A percentile compares a stretch with the other conserved stretches of the same genome.
Conservation (phyloP, 139 green algal species). For the Desmodesmus armatus region DNA sequence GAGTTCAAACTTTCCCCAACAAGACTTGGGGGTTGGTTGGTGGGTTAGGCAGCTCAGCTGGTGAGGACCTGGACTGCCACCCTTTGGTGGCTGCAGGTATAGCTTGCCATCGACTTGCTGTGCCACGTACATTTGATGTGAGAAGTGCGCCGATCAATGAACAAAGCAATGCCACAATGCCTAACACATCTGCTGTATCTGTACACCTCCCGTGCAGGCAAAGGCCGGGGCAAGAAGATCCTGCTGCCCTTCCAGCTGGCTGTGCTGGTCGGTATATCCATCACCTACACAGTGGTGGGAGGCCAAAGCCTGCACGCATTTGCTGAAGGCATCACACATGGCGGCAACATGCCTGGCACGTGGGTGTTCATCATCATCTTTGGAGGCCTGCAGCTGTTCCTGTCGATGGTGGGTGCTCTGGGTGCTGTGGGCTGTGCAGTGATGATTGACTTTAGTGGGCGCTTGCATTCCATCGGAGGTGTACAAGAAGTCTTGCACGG, state of each 20-base stretch:
- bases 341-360: background rate
- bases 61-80: too few species aligned
- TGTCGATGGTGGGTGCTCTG: constrained; percentile 1
- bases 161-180: too few species aligned
- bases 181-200: too few species aligned
- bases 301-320: constrained; percentile 7
- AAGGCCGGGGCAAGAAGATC: background rate
- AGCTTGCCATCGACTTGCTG: too few species aligned
- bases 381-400: constrained; percentile 2
- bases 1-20: too few species aligned
- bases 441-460: background rate
- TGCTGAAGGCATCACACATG: background rate
- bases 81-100: too few species aligned
- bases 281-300: constrained; percentile 34
- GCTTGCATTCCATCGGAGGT: background rate
- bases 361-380: constrained; percentile 30
- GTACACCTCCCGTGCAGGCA: background rate
- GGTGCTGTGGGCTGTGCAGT: background rate
- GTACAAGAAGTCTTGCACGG: background rate
- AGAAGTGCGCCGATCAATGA: too few species aligned
- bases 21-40: too few species aligned
- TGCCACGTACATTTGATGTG: too few species aligned
- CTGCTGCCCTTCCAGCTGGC: background rate
- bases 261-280: constrained; percentile 8
- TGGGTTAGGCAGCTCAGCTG: too few species aligned